A percentile compares a stretch with the other conserved stretches of the same genome.
These are phyloP conservation scores for Copromyces sp. DNA, from an alignment of 495 filamentous ascomycete genomes.

Conservation along the genomic window DNA sequence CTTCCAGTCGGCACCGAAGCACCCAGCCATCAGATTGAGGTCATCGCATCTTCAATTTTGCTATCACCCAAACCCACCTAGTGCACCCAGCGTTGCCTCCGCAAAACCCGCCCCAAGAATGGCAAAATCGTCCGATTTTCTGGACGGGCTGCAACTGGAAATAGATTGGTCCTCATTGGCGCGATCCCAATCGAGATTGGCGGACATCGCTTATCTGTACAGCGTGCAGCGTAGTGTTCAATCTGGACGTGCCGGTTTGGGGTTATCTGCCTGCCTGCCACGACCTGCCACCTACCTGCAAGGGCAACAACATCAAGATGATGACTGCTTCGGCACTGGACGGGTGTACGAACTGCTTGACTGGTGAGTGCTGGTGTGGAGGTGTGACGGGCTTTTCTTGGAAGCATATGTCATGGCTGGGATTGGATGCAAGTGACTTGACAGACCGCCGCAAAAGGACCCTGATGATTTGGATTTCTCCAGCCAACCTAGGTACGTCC, in stretches of 20 bases:
- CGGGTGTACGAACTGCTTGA: background rate
- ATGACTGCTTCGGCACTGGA: background rate
- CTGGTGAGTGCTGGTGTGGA: background rate
- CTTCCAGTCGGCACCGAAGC: background rate
- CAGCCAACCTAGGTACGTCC: background rate
- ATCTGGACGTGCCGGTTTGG: too few species aligned
- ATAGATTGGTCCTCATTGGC: background rate
- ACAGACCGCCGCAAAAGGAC: background rate
- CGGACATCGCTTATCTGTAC: background rate
- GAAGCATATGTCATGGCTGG: background rate
- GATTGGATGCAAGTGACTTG: background rate
- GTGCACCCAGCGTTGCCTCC: background rate
- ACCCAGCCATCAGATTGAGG: background rate
- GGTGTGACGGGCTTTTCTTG: background rate
- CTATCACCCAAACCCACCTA: too few species aligned
- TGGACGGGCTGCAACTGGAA: background rate
- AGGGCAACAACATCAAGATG: background rate
- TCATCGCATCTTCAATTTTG: background rate
- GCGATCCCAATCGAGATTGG: background rate
- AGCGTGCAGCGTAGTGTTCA: too few species aligned
- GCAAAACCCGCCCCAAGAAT: background rate
- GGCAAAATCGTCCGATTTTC: background rate
- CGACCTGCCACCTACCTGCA: too few species aligned
- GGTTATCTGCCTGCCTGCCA: too few species aligned
- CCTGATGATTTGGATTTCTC: background rate